phyloP scores from a whole-genome alignment of 192 early-diverging fungal species.

The Podila verticillata region DNA sequence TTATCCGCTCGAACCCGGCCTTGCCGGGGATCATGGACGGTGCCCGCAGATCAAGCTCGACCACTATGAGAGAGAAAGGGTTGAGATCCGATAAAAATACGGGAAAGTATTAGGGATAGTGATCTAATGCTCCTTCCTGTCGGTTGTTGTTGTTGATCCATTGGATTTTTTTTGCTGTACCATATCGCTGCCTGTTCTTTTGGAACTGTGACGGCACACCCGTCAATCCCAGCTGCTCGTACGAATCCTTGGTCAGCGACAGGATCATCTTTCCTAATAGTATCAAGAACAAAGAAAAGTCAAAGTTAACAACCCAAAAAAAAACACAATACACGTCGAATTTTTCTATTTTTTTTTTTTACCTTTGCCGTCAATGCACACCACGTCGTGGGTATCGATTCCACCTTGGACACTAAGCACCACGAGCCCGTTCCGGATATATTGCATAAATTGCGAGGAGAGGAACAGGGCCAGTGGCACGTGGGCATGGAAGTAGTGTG shows the following conservation, averaged over 20 bases:
- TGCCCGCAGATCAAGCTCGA: constrained; percentile 37
- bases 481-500: constrained; percentile 28
- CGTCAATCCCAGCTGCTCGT: constrained; percentile 52
- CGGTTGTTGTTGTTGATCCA: not conserved
- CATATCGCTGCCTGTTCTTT: constrained; percentile 42
- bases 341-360: no score
- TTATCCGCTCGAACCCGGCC: constrained; percentile 54
- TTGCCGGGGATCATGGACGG: constrained; percentile 56
- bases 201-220: constrained; percentile 50
- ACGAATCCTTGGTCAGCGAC: constrained; percentile 55
- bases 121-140: not conserved
- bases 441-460: constrained; percentile 28
- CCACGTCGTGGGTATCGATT: constrained; percentile 38
- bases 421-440: constrained; percentile 38
- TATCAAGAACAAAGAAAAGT: constrained; percentile 1
- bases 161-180: constrained; percentile 33
- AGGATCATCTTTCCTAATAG: constrained; percentile 52
- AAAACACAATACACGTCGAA: no score
- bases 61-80: constrained; percentile 23
- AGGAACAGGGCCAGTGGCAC: constrained; percentile 28
- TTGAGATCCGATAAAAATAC: not conserved
- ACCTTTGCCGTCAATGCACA: constrained; percentile 39
- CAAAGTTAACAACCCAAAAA: not conserved
- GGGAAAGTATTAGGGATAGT: not conserved
- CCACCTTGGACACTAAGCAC: constrained; percentile 16